Evolutionary conservation across 805 yeast genomes (phyloP).

Genomic region (Yamadazyma tumulicola): DNA sequence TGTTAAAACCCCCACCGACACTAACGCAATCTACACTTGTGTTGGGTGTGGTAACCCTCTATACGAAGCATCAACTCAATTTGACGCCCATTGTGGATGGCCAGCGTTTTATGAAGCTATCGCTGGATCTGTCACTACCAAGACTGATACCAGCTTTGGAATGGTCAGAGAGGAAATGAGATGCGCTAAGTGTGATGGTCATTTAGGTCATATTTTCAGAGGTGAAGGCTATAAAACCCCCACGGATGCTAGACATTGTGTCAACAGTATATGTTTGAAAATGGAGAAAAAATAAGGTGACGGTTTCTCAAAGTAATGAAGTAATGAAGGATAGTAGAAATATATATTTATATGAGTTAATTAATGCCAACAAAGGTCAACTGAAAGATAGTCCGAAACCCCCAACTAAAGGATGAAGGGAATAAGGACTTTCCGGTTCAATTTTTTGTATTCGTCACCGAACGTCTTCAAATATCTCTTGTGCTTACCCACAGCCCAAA

Average conservation of each 20-base stretch:
- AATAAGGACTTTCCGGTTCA: constrained; percentile 66
- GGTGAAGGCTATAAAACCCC: constrained; percentile 92
- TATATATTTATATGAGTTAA: background rate
- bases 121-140: constrained; percentile 68
- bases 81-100: constrained; percentile 95
- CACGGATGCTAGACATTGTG: constrained; percentile 92
- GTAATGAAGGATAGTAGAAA: background rate
- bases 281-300: constrained; percentile 32
- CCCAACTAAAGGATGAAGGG: constrained; percentile 59
- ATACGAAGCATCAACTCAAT: constrained; percentile 76
- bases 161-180: constrained; percentile 87
- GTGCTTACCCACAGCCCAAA: constrained; percentile 91
- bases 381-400: no score
- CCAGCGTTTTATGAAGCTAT: constrained; percentile 92
- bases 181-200: constrained; percentile 88
- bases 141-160: constrained; percentile 63
- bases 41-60: constrained; percentile 83
- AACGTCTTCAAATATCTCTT: constrained; percentile 60
- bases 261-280: constrained; percentile 78
- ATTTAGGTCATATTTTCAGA: constrained; percentile 90
- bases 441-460: constrained; percentile 75
- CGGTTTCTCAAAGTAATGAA: background rate
- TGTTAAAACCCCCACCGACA: constrained; percentile 45
- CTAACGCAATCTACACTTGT: constrained; percentile 70
- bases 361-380: background rate